Evolutionary conservation across 2,329 filamentous ascomycete genomes (phyloP).

Genomic region (Colletotrichum gigasporum): DNA sequence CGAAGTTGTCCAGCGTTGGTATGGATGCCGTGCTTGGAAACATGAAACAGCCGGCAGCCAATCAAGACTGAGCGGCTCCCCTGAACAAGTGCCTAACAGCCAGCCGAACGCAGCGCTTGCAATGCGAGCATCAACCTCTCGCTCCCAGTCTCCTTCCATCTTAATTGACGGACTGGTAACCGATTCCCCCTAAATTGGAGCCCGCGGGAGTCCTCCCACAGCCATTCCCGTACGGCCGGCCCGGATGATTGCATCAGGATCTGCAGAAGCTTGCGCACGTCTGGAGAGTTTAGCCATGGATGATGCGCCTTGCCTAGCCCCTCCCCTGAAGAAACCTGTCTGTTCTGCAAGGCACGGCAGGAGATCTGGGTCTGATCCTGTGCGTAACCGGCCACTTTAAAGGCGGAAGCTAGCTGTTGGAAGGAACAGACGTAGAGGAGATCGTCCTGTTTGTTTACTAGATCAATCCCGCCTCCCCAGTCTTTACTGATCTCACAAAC

Average conservation of each 20-base stretch:
- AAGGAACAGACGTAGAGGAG: not conserved
- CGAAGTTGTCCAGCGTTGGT: not conserved
- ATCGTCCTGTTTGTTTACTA: not conserved
- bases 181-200: constrained; percentile 2
- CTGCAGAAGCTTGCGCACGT: constrained; percentile 25
- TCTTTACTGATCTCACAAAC: not conserved
- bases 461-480: constrained; percentile 1
- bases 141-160: constrained; percentile 2
- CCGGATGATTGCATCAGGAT: constrained; percentile 32
- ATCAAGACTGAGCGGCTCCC: constrained; percentile 12
- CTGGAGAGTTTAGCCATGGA: constrained; percentile 7
- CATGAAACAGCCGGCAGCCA: constrained; percentile 28
- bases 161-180: constrained; percentile 14
- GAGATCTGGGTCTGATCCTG: constrained; percentile 15
- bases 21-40: constrained; percentile 24
- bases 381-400: not conserved
- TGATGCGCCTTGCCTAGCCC: not conserved
- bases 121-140: constrained; percentile 17
- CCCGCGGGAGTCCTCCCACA: not conserved
- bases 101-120: constrained; percentile 13
- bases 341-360: constrained; percentile 11
- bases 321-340: constrained; percentile 11
- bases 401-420: constrained; percentile 1
- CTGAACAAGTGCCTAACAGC: constrained; percentile 1
- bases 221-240: constrained; percentile 11